phyloP scores from a whole-genome alignment of 2,329 filamentous ascomycete species.

The Westerdykella ornata region DNA sequence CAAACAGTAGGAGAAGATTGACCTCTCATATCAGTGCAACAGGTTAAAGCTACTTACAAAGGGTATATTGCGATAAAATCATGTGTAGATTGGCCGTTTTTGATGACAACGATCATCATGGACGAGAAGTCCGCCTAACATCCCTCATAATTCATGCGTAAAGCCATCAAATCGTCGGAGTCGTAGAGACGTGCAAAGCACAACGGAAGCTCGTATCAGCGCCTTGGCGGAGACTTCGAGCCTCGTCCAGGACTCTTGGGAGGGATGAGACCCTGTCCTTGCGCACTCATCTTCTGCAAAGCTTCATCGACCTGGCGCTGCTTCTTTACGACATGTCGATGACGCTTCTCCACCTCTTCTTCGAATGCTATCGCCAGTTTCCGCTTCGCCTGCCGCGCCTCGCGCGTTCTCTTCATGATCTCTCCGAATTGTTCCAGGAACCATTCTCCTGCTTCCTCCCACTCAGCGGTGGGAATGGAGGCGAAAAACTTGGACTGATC shows the following conservation, averaged over 20 bases:
- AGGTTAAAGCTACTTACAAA: too few species aligned
- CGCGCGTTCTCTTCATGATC: constrained; percentile 47
- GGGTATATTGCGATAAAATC: too few species aligned
- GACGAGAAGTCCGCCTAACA: too few species aligned
- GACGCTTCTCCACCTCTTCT: constrained; percentile 48
- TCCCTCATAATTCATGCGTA: too few species aligned
- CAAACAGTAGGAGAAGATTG: too few species aligned
- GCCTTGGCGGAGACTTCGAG: background rate
- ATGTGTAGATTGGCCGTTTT: too few species aligned
- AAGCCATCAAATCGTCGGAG: too few species aligned
- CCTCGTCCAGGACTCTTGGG: constrained; percentile 35
- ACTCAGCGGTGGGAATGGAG: constrained; percentile 48
- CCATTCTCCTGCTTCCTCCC: constrained; percentile 58
- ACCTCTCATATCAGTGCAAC: too few species aligned
- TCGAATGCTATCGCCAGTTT: constrained; percentile 50
- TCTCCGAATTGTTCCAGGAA: constrained; percentile 51
- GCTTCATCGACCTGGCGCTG: constrained; percentile 45
- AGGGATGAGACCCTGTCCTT: constrained; percentile 48
- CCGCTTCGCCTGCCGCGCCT: constrained; percentile 49
- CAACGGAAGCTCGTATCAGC: background rate
- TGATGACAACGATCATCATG: too few species aligned
- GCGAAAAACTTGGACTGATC: constrained; percentile 48
- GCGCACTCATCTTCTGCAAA: constrained; percentile 48
- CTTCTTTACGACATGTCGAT: constrained; percentile 47
- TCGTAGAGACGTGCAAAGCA: too few species aligned